Percentiles rank a stretch among this genome's conserved stretches.
These are phyloP conservation scores for Pseudocercospora crystallina DNA, from an alignment of 2,329 filamentous ascomycete species.

Conservation along the genomic window DNA sequence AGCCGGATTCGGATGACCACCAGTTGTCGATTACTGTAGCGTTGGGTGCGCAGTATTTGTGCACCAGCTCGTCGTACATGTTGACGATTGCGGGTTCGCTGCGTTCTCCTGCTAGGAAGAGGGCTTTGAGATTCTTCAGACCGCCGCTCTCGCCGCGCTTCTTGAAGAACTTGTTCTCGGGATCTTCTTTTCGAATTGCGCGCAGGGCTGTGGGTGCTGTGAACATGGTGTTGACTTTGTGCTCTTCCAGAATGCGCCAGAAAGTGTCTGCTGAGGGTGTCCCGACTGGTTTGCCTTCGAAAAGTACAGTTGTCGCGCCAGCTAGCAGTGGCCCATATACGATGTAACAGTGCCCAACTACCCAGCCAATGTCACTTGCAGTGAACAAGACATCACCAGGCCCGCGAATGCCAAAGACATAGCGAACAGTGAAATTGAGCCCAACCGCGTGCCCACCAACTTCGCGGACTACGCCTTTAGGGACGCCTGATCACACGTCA, in stretches of 20 bases:
- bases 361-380: conserved; percentile 89
- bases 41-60: conserved; percentile 62
- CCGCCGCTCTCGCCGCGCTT: conserved; percentile 66
- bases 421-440: conserved; percentile 75
- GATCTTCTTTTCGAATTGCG: conserved; percentile 83
- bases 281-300: conserved; percentile 90
- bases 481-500: conserved; percentile 34
- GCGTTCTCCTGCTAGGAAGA: conserved; percentile 86
- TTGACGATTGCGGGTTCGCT: conserved; percentile 83
- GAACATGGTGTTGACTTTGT: conserved; percentile 80
- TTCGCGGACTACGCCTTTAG: conserved; percentile 80
- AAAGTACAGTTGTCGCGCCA: conserved; percentile 82
- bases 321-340: conserved; percentile 83
- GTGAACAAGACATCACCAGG: conserved; percentile 81
- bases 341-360: conserved; percentile 83
- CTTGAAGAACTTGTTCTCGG: conserved; percentile 66
- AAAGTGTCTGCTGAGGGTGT: conserved; percentile 85
- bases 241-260: conserved; percentile 81
- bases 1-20: conserved; percentile 72
- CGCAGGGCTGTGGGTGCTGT: conserved; percentile 85
- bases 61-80: conserved; percentile 74
- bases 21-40: conserved; percentile 69
- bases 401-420: conserved; percentile 78
- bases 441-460: conserved; percentile 86
- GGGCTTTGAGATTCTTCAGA: conserved; percentile 66